Evolutionary conservation across 768 basidiomycete species (phyloP).

Genomic region (Agrocybe praecox): DNA sequence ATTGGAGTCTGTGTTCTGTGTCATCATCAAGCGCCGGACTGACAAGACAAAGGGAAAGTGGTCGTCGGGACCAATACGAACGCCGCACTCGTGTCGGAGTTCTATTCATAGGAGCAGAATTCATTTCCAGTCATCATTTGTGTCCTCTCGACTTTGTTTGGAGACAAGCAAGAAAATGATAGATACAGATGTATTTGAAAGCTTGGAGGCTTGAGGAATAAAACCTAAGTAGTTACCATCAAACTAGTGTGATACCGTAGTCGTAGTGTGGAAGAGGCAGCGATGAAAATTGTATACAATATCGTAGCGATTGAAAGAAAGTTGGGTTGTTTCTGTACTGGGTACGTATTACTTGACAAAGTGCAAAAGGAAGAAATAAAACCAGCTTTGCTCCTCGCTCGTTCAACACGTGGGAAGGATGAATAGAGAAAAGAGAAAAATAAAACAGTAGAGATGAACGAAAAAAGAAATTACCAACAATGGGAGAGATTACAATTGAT

Average conservation of each 20-base stretch:
- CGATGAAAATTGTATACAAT: slow-evolving; percentile 14
- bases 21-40: slow-evolving; percentile 9
- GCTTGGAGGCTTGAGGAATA: background rate
- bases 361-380: slow-evolving; percentile 15
- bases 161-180: background rate
- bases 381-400: slow-evolving; percentile 23
- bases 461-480: slow-evolving; percentile 14
- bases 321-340: slow-evolving; percentile 10
- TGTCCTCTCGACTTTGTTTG: no score
- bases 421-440: slow-evolving; percentile 14
- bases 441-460: slow-evolving; percentile 10
- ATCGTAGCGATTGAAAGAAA: slow-evolving; percentile 14
- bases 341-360: slow-evolving; percentile 21
- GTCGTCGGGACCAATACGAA: background rate
- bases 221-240: background rate
- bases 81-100: background rate
- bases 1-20: slow-evolving; percentile 23
- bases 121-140: background rate
- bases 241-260: background rate
- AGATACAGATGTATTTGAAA: slow-evolving; percentile 10
- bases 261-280: background rate
- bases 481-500: slow-evolving; percentile 17
- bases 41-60: background rate
- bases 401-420: slow-evolving; percentile 13
- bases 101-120: slow-evolving; percentile 8